Percentiles rank a stretch among this genome's conserved stretches.
phyloP scores from a whole-genome alignment of 2,329 filamentous ascomycete genomes.

The Nothopassalora personata region DNA sequence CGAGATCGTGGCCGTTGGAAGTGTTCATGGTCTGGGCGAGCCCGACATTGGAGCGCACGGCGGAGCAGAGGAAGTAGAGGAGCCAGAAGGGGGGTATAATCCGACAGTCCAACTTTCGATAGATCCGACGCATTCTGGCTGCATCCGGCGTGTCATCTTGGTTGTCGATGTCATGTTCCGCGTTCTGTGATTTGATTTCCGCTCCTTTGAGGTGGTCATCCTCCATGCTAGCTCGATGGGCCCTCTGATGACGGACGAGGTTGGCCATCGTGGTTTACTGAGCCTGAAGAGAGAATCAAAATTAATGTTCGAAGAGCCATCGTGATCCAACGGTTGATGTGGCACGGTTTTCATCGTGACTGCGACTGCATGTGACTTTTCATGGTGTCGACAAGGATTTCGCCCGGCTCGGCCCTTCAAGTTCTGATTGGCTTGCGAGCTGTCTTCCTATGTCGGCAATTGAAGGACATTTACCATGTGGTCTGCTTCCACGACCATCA shows the following conservation, averaged over 20 bases:
- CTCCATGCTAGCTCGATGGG: background rate
- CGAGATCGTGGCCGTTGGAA: conserved; percentile 66
- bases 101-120: conserved; percentile 26
- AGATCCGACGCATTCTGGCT: conserved; percentile 18
- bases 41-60: conserved; percentile 85
- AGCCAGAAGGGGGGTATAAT: conserved; percentile 68
- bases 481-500: background rate
- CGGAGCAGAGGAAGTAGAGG: conserved; percentile 87
- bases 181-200: conserved; percentile 1
- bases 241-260: background rate
- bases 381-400: background rate
- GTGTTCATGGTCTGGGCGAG: conserved; percentile 92
- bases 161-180: conserved; percentile 6
- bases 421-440: background rate
- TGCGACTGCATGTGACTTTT: background rate
- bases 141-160: background rate
- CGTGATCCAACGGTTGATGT: too few species aligned
- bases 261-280: background rate
- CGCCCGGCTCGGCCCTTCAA: background rate
- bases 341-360: background rate
- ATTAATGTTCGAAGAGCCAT: too few species aligned
- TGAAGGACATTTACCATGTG: too few species aligned
- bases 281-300: too few species aligned
- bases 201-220: conserved; percentile 9
- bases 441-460: background rate